Evolutionary conservation across 768 basidiomycete species (phyloP).

Genomic region (Sarcodon aspratus): DNA sequence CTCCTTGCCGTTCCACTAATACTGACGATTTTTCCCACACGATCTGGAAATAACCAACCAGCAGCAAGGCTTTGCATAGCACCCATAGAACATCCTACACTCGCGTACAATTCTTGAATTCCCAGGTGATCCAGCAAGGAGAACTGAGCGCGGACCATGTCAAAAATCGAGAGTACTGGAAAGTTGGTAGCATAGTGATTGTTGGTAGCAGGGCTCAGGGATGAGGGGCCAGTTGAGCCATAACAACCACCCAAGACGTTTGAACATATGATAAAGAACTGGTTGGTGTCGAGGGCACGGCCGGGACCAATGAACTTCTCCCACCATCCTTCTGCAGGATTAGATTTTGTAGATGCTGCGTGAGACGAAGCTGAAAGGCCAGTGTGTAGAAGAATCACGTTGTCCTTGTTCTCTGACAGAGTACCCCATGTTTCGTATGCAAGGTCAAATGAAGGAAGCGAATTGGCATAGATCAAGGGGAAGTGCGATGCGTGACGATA

Average conservation of each 20-base stretch:
- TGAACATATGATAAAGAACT: constrained; percentile 89
- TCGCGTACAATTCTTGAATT: constrained; percentile 81
- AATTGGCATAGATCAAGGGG: constrained; percentile 43
- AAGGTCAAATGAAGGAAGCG: constrained; percentile 65
- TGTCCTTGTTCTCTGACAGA: constrained; percentile 65
- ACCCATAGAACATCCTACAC: constrained; percentile 94
- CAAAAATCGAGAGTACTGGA: constrained; percentile 87
- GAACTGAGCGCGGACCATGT: constrained; percentile 96
- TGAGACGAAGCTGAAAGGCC: constrained; percentile 95
- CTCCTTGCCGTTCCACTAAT: constrained; percentile 94
- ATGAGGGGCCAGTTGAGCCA: constrained; percentile 92
- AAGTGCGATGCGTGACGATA: constrained; percentile 56
- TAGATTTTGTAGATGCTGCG: constrained; percentile 70
- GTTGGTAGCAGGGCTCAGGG: constrained; percentile 50
- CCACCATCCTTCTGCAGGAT: constrained; percentile 92
- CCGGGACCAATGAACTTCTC: constrained; percentile 96
- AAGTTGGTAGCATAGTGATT: constrained; percentile 82
- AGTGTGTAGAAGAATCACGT: constrained; percentile 91
- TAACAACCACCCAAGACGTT: constrained; percentile 98
- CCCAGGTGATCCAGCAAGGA: constrained; percentile 73
- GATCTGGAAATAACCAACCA: constrained; percentile 84
- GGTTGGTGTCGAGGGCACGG: constrained; percentile 84
- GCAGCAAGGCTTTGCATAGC: constrained; percentile 96
- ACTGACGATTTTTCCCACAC: constrained; percentile 84
- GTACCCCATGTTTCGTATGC: constrained; percentile 99